Percentiles rank a stretch among this genome's conserved stretches.
phyloP scores from a whole-genome alignment of 2,329 filamentous ascomycete species.

The Trichoderma simmonsii region DNA sequence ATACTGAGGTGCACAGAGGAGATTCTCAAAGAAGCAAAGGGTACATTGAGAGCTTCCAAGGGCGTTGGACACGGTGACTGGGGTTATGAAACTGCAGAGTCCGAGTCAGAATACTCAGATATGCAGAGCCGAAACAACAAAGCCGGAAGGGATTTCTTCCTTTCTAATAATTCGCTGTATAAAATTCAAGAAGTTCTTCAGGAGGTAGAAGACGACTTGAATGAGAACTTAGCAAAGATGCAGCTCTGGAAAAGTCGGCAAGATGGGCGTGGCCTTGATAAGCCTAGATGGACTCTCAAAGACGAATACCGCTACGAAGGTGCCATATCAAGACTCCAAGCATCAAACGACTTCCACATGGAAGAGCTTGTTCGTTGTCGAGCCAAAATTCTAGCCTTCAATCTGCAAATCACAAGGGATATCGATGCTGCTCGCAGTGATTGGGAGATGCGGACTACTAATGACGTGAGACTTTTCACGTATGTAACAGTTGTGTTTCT shows the following conservation, averaged over 20 bases:
- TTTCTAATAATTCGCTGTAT: not conserved
- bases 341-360: not conserved
- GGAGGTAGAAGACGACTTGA: not conserved
- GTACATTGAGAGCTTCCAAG: not conserved
- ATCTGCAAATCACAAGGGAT: not conserved
- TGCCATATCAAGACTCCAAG: not conserved
- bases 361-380: not conserved
- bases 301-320: not conserved
- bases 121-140: too few relatives aligned
- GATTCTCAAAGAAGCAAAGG: not conserved
- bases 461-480: not conserved
- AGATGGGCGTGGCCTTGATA: not conserved
- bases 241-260: not conserved
- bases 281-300: not conserved
- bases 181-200: not conserved
- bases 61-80: too few relatives aligned
- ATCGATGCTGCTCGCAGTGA: not conserved
- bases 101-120: too few relatives aligned
- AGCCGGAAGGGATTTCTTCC: not conserved
- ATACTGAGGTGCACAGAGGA: not conserved
- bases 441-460: not conserved
- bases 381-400: not conserved
- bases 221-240: not conserved
- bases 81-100: too few relatives aligned
- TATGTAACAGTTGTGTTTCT: not conserved